Evolutionary conservation across 768 basidiomycete species (phyloP), one percentile per base, ranked within the genome.

Genomic region (Cystobasidium ongulense): DNA sequence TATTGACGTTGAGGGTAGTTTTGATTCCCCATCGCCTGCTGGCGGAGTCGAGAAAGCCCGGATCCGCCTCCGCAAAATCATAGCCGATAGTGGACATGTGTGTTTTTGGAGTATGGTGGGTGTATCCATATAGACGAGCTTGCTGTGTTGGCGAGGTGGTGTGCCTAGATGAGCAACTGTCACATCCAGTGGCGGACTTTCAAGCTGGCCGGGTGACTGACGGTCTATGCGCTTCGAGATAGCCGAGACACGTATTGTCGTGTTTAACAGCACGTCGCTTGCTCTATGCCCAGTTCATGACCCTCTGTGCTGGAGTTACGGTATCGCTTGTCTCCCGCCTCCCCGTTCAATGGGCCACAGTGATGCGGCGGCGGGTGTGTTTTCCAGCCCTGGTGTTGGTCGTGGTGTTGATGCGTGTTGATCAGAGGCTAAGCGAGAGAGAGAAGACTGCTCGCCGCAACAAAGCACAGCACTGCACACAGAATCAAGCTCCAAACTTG

Each of bases 31-130:
- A 43, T 8, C 33, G 5, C 38, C 68, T 2, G 1, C 33, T 35
- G 53, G 68, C 68, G 18, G 29, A 27, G 31, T 71, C 68, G 39
- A 59, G 57, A 59, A 27, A 59, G 23, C 23, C 23, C 33, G 25
- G 29, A 29, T 35, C 57, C 11, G 57, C 25, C 8, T 17, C 29
- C 25, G 57, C 25, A 4, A 27, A 15, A 59, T 35, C 57, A 59
- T 59, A 7, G 3, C 29, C 57, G 33, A 15, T 11, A 3, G 4
- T 29, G 11, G 57, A 59, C 57, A 59, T 59, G 23, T 27, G 29
- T 21, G 21, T 17, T n/a, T n/a, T n/a, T 7, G 21, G 46, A 8
- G 15, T 11, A 21, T 50, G 46, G n/a, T 21, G 46, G 21, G 46
- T n/a, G 5, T 59, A 27, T 11, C 57, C 57, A 59, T 29, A 46